phyloP scores from a whole-genome alignment of 2,329 filamentous ascomycete species.

The Fusarium odoratissimum region DNA sequence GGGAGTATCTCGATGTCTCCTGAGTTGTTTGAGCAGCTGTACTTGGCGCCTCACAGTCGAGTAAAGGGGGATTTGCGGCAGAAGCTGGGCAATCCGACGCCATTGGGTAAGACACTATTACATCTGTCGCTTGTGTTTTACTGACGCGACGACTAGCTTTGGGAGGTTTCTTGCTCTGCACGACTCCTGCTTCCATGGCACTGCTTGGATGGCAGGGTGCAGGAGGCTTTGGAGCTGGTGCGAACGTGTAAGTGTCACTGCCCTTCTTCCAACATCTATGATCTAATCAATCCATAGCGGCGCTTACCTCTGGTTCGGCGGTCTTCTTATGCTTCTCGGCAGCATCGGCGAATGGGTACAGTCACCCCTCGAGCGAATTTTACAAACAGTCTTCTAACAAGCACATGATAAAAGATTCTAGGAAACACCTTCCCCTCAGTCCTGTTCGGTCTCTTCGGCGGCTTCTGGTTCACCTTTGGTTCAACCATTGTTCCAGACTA shows the following conservation, averaged over 20 bases:
- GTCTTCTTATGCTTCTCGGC: background rate
- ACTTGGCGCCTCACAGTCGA: background rate
- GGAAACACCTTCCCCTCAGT: background rate
- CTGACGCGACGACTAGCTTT: background rate
- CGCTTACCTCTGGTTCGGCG: background rate
- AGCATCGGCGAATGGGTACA: constrained; percentile 1
- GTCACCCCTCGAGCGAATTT: background rate
- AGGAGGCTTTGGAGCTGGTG: background rate
- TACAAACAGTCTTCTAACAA: background rate
- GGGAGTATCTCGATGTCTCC: background rate
- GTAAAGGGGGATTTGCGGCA: background rate
- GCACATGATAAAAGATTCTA: background rate
- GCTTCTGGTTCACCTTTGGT: background rate
- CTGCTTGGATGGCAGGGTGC: background rate
- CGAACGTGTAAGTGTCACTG: background rate
- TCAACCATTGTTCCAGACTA: background rate
- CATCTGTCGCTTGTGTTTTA: rapidly evolving
- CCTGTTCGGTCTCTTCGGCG: background rate
- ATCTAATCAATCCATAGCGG: background rate
- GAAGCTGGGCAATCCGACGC: background rate
- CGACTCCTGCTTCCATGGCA: background rate
- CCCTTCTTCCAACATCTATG: rapidly evolving
- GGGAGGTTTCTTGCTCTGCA: background rate
- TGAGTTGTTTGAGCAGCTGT: background rate
- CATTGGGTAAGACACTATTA: background rate